Evolutionary conservation across 1,139 yeast genomes (phyloP).

Genomic region (Blastobotrys proliferans): DNA sequence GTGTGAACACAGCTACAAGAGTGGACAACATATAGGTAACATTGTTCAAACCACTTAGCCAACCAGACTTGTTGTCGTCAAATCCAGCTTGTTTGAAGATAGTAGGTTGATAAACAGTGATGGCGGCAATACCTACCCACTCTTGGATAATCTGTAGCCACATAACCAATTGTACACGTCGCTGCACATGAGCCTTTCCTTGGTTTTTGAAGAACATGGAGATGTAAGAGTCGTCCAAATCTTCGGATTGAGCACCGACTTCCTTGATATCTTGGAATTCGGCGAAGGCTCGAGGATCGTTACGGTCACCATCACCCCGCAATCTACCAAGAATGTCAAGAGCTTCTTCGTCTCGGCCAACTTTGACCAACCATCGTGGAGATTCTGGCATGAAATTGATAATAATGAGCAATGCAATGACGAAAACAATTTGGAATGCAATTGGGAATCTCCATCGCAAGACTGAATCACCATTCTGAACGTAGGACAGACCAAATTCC

Average conservation of each 20-base stretch:
- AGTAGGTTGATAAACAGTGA: constrained; percentile 41
- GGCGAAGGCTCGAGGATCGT: constrained; percentile 36
- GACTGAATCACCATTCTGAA: constrained; percentile 26
- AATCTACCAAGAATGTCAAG: constrained; percentile 15
- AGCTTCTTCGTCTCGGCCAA: constrained; percentile 32
- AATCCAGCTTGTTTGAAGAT: constrained; percentile 39
- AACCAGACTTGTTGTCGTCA: constrained; percentile 30
- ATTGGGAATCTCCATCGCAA: constrained; percentile 33
- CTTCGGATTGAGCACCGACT: constrained; percentile 15
- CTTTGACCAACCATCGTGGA: constrained; percentile 58
- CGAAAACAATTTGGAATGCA: constrained; percentile 32
- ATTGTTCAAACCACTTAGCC: constrained; percentile 33
- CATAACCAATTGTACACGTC: constrained; percentile 40
- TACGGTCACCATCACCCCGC: constrained; percentile 12
- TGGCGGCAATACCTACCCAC: constrained; percentile 42
- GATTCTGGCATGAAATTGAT: constrained; percentile 34
- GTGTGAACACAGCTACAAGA: constrained; percentile 30
- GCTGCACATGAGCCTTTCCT: constrained; percentile 32
- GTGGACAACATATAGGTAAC: constrained; percentile 31
- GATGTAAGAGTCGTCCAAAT: constrained; percentile 13
- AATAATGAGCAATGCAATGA: constrained; percentile 21
- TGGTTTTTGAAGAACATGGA: constrained; percentile 15
- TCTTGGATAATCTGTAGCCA: constrained; percentile 43
- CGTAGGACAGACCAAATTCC: constrained; percentile 67
- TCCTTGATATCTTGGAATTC: constrained; percentile 22